Conservation (phyloP, 495 filamentous ascomycete genomes). For the Lepidopterella palustris region DNA sequence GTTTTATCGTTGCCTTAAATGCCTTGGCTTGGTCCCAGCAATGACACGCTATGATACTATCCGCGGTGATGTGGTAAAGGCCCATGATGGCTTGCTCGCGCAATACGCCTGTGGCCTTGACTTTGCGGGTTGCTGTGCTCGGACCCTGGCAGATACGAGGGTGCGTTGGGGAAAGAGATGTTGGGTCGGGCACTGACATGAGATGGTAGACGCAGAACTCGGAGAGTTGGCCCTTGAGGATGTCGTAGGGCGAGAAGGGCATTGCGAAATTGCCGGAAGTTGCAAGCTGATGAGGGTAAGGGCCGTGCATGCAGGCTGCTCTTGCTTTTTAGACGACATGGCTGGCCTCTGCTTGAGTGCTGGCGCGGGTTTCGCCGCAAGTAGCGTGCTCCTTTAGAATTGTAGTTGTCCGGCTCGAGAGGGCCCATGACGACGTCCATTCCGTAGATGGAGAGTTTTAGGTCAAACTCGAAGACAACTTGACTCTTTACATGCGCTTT, state of each 20-base stretch:
- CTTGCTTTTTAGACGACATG: slow-evolving; percentile 37
- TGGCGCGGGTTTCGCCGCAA: slow-evolving; percentile 40
- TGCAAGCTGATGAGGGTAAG: slow-evolving; percentile 42
- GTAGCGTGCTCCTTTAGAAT: slow-evolving; percentile 35
- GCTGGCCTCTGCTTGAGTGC: slow-evolving; percentile 40
- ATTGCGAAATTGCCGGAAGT: slow-evolving; percentile 44
- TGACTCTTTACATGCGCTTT: slow-evolving; percentile 25
- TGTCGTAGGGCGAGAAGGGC: slow-evolving; percentile 37
- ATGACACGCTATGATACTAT: slow-evolving; percentile 37
- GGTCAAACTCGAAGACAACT: slow-evolving; percentile 34
- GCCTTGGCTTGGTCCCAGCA: slow-evolving; percentile 43
- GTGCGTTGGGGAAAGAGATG: neutral
- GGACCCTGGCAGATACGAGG: slow-evolving; percentile 33
- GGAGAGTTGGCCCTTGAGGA: slow-evolving; percentile 36
- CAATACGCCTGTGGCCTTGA: slow-evolving; percentile 37
- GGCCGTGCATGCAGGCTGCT: slow-evolving; percentile 38
- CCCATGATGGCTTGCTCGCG: slow-evolving; percentile 28
- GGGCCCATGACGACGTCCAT: slow-evolving; percentile 19
- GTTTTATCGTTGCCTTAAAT: slow-evolving; percentile 41
- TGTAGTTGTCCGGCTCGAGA: neutral
- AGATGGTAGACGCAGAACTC: slow-evolving; percentile 47
- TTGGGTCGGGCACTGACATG: slow-evolving; percentile 20
- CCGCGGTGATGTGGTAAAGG: slow-evolving; percentile 33
- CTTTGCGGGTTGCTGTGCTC: slow-evolving; percentile 46
- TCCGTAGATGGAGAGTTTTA: slow-evolving; percentile 44